Conservation (phyloP, 169 alveolate species). For the Plasmodium malariae region DNA sequence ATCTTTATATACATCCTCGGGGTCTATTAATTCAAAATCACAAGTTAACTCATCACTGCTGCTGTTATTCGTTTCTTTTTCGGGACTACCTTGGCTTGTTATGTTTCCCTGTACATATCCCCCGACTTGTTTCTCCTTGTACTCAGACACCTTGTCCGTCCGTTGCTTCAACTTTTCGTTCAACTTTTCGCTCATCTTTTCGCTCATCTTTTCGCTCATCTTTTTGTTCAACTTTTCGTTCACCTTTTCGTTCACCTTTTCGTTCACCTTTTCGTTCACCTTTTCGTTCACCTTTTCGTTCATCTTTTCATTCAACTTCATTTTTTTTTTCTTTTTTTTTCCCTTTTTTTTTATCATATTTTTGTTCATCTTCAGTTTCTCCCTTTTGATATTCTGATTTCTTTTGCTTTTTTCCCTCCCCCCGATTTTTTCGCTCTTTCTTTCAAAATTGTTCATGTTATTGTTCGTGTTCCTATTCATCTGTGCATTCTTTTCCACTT, state of each 20-base stretch:
- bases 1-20: constrained; percentile 45
- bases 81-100: neutral
- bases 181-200: neutral
- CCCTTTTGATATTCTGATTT: neutral
- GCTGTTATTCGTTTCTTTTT: neutral
- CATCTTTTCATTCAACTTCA: neutral
- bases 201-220: neutral
- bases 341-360: neutral
- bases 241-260: neutral
- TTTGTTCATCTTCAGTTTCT: neutral
- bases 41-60: constrained; percentile 22
- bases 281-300: neutral
- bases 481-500: neutral
- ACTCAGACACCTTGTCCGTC: neutral
- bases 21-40: constrained; percentile 64
- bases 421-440: neutral
- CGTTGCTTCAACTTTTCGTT: neutral
- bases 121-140: neutral
- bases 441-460: no score
- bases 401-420: neutral
- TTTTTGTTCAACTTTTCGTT: no score
- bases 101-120: neutral
- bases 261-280: neutral
- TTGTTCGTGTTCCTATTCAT: neutral
- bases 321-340: neutral